Evolutionary conservation across 1,139 yeast species (phyloP).

Genomic region (Kazachstania sp.): DNA sequence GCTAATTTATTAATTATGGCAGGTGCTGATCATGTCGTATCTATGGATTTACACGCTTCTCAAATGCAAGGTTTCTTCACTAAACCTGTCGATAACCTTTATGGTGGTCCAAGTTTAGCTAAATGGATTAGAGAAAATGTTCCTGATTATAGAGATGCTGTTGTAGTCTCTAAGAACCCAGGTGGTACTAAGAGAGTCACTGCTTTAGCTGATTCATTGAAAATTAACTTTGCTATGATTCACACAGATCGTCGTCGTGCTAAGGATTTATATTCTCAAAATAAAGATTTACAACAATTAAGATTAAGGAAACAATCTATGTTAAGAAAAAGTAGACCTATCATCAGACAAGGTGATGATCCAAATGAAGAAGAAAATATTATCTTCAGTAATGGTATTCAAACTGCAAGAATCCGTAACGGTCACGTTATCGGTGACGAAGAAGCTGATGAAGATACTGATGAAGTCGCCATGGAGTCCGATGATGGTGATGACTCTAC

Average conservation of each 20-base stretch:
- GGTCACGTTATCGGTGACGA: slow-evolving; percentile 97
- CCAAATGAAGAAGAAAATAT: slow-evolving; percentile 60
- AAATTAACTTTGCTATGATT: slow-evolving; percentile 96
- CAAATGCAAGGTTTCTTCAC: slow-evolving; percentile 99
- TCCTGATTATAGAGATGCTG: slow-evolving; percentile 71
- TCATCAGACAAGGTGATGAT: slow-evolving; percentile 37
- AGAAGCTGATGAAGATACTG: slow-evolving; percentile 77
- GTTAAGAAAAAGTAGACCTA: slow-evolving; percentile 31
- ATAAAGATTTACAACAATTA: slow-evolving; percentile 28
- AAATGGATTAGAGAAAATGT: slow-evolving; percentile 93
- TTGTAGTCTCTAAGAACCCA: slow-evolving; percentile 89
- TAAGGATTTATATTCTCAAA: slow-evolving; percentile 52
- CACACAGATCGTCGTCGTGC: slow-evolving; percentile 95
- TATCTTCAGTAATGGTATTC: slow-evolving; percentile 70
- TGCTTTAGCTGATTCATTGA: slow-evolving; percentile 88
- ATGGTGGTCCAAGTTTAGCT: slow-evolving; percentile 94
- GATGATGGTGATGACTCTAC: slow-evolving; percentile 29
- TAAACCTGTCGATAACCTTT: slow-evolving; percentile 91
- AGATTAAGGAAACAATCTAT: slow-evolving; percentile 35
- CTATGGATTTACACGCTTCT: slow-evolving; percentile 96
- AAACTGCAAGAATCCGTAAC: slow-evolving; percentile 90
- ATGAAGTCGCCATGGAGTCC: slow-evolving; percentile 31
- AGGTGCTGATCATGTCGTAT: slow-evolving; percentile 97
- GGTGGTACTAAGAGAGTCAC: slow-evolving; percentile 99
- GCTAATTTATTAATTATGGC: slow-evolving; percentile 95